Percentiles rank a stretch among this genome's conserved stretches.
phyloP scores from a whole-genome alignment of 371 early-diverging fungal species.

The Rhizopus arrhizus region DNA sequence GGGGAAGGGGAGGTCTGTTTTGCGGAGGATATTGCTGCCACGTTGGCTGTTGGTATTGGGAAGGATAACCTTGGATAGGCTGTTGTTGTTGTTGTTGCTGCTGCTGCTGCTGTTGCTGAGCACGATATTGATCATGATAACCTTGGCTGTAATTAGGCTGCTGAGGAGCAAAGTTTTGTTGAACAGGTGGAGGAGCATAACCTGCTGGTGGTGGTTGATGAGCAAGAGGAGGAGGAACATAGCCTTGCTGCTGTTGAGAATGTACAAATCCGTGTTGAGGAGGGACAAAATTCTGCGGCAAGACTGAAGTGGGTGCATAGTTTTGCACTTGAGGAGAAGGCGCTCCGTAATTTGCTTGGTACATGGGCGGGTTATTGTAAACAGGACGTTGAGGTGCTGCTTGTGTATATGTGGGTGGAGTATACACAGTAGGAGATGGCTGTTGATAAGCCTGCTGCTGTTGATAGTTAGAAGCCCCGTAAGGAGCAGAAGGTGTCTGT shows the following conservation, averaged over 20 bases:
- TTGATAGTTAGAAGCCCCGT: conserved; percentile 11
- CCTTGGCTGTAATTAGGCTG: conserved; percentile 12
- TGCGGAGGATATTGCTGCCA: conserved; percentile 5
- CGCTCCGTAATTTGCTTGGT: neutral
- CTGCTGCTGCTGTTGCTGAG: conserved; percentile 16
- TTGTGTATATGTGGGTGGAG: conserved; percentile 30
- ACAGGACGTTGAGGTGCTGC: conserved; percentile 2
- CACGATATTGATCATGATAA: conserved; percentile 5
- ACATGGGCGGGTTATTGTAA: neutral
- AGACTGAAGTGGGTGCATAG: conserved; percentile 26
- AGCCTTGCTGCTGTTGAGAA: conserved; percentile 10
- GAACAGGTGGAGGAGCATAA: conserved; percentile 19
- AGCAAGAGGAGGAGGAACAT: conserved; percentile 1
- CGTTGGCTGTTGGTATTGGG: neutral
- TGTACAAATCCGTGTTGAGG: conserved; percentile 8
- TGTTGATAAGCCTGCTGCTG: conserved; percentile 6
- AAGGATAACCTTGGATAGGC: conserved; percentile 9
- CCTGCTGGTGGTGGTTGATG: conserved; percentile 30
- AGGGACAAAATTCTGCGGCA: conserved; percentile 23
- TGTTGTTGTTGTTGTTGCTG: conserved; percentile 21
- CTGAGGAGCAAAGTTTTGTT: conserved; percentile 20
- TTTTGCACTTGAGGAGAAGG: conserved; percentile 5
- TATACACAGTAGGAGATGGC: conserved; percentile 23
- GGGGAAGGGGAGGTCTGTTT: conserved; percentile 1
- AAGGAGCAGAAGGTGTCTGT: conserved; percentile 8